Conservation (phyloP, 2,329 filamentous ascomycete species). For the Penicillium sp. region DNA sequence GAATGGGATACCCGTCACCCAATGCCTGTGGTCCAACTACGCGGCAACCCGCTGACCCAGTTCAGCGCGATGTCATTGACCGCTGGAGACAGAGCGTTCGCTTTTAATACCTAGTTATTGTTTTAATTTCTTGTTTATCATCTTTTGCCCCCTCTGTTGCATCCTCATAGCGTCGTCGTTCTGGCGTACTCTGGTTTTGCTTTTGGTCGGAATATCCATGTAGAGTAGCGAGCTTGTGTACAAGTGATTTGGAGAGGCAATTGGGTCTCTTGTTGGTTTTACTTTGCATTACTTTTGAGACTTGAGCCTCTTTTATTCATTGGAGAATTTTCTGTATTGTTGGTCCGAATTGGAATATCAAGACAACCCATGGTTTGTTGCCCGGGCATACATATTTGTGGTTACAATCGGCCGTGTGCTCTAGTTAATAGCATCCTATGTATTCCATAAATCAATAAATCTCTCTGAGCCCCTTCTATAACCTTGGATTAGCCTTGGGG, state of each 20-base stretch:
- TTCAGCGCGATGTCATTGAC: conserved; percentile 55
- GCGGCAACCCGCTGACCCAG: conserved; percentile 42
- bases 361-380: neutral
- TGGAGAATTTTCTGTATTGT: neutral
- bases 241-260: conserved; percentile 4
- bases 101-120: conserved; percentile 7
- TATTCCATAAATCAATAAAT: neutral
- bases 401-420: neutral
- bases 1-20: conserved; percentile 26
- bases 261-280: neutral
- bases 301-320: neutral
- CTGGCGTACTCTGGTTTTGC: conserved; percentile 10
- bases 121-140: conserved; percentile 4
- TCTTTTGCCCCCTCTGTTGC: conserved; percentile 1
- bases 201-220: conserved; percentile 16
- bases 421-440: neutral
- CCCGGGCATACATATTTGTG: neutral
- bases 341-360: neutral
- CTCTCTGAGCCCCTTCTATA: neutral
- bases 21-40: conserved; percentile 23
- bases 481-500: neutral
- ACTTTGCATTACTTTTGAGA: neutral
- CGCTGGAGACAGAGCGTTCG: conserved; percentile 51
- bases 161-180: conserved; percentile 17
- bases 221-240: conserved; percentile 16